These are phyloP conservation scores for Coleophoma eucalyptorum DNA, from an alignment of 2,329 filamentous ascomycete genomes.

Conservation along the genomic window DNA sequence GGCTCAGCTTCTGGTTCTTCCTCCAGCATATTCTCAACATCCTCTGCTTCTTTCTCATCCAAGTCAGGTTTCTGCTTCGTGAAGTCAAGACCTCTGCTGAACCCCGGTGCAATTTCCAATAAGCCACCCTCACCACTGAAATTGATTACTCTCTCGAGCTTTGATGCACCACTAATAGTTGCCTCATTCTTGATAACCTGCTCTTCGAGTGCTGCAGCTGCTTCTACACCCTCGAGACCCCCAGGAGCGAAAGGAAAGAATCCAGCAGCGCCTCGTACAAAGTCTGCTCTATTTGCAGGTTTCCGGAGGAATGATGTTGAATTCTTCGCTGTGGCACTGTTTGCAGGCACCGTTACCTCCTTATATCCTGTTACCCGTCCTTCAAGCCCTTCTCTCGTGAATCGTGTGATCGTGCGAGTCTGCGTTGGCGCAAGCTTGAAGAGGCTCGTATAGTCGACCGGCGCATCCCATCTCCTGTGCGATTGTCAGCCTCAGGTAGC, in stretches of 20 bases:
- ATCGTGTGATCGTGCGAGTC: conserved; percentile 90
- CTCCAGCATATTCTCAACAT: conserved; percentile 62
- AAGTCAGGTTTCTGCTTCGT: conserved; percentile 53
- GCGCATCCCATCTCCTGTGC: conserved; percentile 69
- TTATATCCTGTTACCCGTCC: conserved; percentile 90
- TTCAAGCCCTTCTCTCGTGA: conserved; percentile 86
- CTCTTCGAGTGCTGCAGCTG: conserved; percentile 79
- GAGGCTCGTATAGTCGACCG: conserved; percentile 76
- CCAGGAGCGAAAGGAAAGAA: conserved; percentile 94
- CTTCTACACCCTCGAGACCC: conserved; percentile 82
- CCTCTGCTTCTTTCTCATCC: conserved; percentile 60
- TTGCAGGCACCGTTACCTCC: conserved; percentile 88
- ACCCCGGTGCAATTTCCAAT: conserved; percentile 77
- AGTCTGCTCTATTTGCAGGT: conserved; percentile 81
- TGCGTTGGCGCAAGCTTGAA: conserved; percentile 88
- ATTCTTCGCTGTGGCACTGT: conserved; percentile 89
- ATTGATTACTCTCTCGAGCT: conserved; percentile 82
- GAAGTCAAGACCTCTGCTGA: conserved; percentile 74
- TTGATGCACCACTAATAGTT: conserved; percentile 41
- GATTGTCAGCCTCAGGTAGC: conserved; percentile 3
- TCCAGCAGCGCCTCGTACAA: conserved; percentile 86
- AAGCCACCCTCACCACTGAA: conserved; percentile 74
- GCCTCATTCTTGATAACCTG: conserved; percentile 56
- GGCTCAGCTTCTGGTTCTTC: conserved; percentile 35
- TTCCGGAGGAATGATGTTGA: conserved; percentile 86